Base-by-base conservation (phyloP, 192 early-diverging fungal genomes). In the Gonapodya prolifera region DNA sequence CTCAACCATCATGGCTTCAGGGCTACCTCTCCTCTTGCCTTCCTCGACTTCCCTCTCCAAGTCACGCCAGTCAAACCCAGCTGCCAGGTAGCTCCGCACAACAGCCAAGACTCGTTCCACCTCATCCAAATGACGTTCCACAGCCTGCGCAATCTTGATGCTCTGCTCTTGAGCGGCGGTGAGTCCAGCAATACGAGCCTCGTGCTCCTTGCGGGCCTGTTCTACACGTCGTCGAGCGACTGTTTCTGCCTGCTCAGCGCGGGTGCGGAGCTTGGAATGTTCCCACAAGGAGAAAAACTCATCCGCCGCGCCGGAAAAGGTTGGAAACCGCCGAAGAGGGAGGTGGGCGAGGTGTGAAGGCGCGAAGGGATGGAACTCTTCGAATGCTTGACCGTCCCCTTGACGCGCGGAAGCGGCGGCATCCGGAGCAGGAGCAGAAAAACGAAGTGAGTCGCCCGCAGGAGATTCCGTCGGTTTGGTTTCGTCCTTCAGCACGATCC, bases 11-110 rank as follows among this genome's bases (percentile, higher is more conserved):
- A 85, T 77, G 1, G 98, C 98, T 35, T 98, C 88, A 0, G 92
- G 91, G 74, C 94, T 96, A 0, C 88, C 90, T 30, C 85, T 83
- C 29, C 84, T 89, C 81, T 88, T 87, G 79, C 98, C 95, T 34
- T 96, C 93, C 33, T 85, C 83, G 0, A 99, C 89, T 34, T 97
- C 83, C 76, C 95, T 91, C 71, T 91, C 92, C 1, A 99, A 84
- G 81, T 99, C 98, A 76, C 87, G 85, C 98, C 98, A 99, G 81
- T 98, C 96, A 92, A 98, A 96, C 1, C 95, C 93, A 30, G 89
- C 89, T 1, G 77, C 77, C 71, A 73, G 71, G 33, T 94, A 95
- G 80, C 91, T 89, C 34, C 95, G 88, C 78, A 97, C 91, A 69
- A 96, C 91, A 77, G 87, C 82, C 75, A 99, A 93, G 0, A 95